phyloP scores from a whole-genome alignment of 192 early-diverging fungal genomes.

The Polychytrium aggregatum region DNA sequence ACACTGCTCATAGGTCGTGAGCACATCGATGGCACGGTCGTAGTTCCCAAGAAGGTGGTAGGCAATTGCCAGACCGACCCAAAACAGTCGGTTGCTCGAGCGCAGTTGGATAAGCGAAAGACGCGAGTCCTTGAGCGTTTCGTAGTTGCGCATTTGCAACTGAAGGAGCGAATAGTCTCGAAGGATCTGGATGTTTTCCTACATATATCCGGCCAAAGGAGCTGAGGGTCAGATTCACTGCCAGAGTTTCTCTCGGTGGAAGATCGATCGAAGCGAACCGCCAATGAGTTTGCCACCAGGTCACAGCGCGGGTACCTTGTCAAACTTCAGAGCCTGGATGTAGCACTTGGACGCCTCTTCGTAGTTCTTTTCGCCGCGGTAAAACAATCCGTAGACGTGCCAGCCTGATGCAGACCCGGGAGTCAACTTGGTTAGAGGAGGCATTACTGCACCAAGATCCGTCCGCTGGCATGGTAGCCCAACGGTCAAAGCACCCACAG shows the following conservation, averaged over 20 bases:
- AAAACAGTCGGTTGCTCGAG: constrained; percentile 59
- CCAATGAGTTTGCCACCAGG: too few relatives aligned
- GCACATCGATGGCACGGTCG: constrained; percentile 61
- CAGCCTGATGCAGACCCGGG: constrained; percentile 64
- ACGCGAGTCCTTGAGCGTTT: constrained; percentile 66
- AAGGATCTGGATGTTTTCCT: constrained; percentile 87
- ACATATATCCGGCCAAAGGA: constrained; percentile 8
- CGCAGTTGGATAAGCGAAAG: constrained; percentile 54
- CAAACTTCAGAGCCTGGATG: constrained; percentile 69
- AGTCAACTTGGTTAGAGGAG: too few relatives aligned
- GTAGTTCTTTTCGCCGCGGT: constrained; percentile 87
- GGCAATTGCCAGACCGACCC: constrained; percentile 76
- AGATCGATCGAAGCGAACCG: too few relatives aligned
- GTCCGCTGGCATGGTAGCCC: too few relatives aligned
- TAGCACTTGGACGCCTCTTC: constrained; percentile 89
- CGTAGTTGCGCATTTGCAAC: constrained; percentile 77
- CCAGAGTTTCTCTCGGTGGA: too few relatives aligned
- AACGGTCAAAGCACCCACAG: too few relatives aligned
- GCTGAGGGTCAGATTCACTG: too few relatives aligned
- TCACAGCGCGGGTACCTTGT: constrained; percentile 45
- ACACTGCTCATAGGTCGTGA: constrained; percentile 16
- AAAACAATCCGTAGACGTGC: constrained; percentile 92
- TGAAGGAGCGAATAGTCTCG: constrained; percentile 80
- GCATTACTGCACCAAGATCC: too few relatives aligned
- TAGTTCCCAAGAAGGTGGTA: constrained; percentile 71